Conservation (phyloP, 768 basidiomycete genomes). For the Gymnopilus dilepis region DNA sequence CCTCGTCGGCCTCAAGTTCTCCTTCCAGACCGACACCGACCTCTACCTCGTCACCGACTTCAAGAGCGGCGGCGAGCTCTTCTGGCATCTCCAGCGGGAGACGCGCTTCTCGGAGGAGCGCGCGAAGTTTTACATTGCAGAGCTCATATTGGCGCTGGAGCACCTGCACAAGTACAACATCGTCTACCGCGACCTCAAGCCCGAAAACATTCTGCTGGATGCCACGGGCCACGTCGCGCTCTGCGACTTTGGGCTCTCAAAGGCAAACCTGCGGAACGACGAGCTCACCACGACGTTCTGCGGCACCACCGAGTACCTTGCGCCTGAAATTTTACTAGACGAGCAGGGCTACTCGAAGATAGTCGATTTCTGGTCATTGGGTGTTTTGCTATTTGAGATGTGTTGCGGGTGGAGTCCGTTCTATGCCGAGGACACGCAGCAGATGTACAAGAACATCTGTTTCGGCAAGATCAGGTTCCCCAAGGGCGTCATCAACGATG, state of each 20-base stretch:
- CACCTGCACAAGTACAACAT: constrained; percentile 98
- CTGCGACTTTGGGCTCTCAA: constrained; percentile 98
- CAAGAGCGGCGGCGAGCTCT: constrained; percentile 97
- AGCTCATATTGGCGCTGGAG: constrained; percentile 92
- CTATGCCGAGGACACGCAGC: constrained; percentile 98
- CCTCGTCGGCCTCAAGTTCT: constrained; percentile 97
- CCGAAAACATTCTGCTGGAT: constrained; percentile 97
- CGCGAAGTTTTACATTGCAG: constrained; percentile 95
- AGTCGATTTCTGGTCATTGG: constrained; percentile 98
- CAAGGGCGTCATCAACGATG: constrained; percentile 94
- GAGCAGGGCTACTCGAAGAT: constrained; percentile 98
- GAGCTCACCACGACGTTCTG: constrained; percentile 99
- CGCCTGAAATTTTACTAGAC: constrained; percentile 97
- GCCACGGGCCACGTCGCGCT: constrained; percentile 98
- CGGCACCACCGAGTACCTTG: constrained; percentile 98
- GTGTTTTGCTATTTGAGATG: constrained; percentile 98
- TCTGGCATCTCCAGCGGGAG: constrained; percentile 98
- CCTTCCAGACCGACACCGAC: constrained; percentile 95
- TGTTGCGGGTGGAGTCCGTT: constrained; percentile 99
- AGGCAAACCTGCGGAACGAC: constrained; percentile 90
- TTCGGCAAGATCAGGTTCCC: constrained; percentile 99
- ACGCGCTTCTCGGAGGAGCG: constrained; percentile 92
- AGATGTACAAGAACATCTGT: constrained; percentile 99
- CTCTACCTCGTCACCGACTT: constrained; percentile 98
- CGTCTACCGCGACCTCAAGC: constrained; percentile 94